Evolutionary conservation across 306 rosid species (phyloP).

Genomic region (Alnus glutinosa): DNA sequence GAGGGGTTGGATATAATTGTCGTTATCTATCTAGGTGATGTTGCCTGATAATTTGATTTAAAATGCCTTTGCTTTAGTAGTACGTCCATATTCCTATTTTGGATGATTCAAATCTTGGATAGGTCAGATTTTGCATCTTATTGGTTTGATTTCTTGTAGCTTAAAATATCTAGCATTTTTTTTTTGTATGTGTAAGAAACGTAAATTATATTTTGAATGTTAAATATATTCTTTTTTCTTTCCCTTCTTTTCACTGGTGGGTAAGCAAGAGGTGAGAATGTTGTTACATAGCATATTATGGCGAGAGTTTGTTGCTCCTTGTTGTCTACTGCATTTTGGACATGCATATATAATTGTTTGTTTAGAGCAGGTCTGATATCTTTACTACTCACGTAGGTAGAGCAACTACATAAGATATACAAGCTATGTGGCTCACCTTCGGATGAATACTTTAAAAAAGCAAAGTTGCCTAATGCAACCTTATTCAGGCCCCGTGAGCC

Average conservation of each 20-base stretch:
- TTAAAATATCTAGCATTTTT: background rate
- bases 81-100: background rate
- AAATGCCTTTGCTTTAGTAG: background rate
- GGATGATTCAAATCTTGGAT: conserved; percentile 1
- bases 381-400: conserved; percentile 59
- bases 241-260: background rate
- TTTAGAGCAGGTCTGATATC: conserved; percentile 24
- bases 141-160: background rate
- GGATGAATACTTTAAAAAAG: conserved; percentile 85
- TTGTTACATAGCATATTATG: background rate
- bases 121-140: background rate
- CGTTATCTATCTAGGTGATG: background rate
- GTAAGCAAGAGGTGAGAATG: background rate
- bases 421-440: conserved; percentile 95
- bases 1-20: background rate
- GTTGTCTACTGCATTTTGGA: background rate
- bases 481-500: conserved; percentile 84
- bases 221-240: background rate
- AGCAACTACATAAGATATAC: conserved; percentile 94
- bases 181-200: background rate
- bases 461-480: conserved; percentile 87
- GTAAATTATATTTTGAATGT: background rate
- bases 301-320: background rate
- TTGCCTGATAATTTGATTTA: background rate
- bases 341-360: conserved; percentile 3